Percentiles rank a stretch among this genome's conserved stretches.
Conservation (phyloP, 2,329 filamentous ascomycete genomes). For the Alternaria sp. region DNA sequence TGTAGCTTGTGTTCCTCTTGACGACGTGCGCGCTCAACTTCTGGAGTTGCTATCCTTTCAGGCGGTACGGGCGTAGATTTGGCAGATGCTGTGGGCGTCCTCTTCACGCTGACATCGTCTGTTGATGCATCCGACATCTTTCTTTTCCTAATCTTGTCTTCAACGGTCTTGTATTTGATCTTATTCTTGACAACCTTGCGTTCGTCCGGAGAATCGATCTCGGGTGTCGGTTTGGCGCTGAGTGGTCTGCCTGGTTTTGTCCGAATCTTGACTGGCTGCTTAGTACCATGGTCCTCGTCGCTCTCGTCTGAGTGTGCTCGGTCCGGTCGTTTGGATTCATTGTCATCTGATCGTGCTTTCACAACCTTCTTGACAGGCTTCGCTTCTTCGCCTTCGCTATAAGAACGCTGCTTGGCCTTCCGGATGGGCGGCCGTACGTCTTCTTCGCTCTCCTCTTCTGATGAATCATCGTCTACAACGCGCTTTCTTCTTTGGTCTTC, state of each 20-base stretch:
- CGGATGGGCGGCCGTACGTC: conserved; percentile 46
- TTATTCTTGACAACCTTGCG: conserved; percentile 40
- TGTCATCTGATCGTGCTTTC: conserved; percentile 41
- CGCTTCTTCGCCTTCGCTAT: conserved; percentile 44
- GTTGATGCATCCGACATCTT: conserved; percentile 40
- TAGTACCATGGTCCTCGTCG: conserved; percentile 35
- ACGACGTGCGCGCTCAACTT: conserved; percentile 42
- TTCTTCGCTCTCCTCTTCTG: conserved; percentile 46
- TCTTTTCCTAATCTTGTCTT: conserved; percentile 43
- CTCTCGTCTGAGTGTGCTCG: conserved; percentile 39
- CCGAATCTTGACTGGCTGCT: conserved; percentile 35
- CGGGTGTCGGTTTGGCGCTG: conserved; percentile 42
- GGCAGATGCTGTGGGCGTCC: conserved; percentile 41
- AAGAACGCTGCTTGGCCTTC: conserved; percentile 43
- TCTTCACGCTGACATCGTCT: conserved; percentile 41
- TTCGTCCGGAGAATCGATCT: conserved; percentile 46
- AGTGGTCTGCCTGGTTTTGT: conserved; percentile 33
- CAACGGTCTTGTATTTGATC: conserved; percentile 41
- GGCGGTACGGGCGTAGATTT: conserved; percentile 46
- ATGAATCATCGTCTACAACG: conserved; percentile 44
- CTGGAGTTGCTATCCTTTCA: conserved; percentile 43
- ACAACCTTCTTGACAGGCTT: conserved; percentile 42
- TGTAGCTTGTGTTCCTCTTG: conserved; percentile 43
- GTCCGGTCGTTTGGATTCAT: conserved; percentile 33
- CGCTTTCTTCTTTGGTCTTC: conserved; percentile 42